Evolutionary conservation across 2,329 filamentous ascomycete species (phyloP), one percentile per base, ranked within the genome.

Genomic region (Pseudocercospora pini-densiflorae): DNA sequence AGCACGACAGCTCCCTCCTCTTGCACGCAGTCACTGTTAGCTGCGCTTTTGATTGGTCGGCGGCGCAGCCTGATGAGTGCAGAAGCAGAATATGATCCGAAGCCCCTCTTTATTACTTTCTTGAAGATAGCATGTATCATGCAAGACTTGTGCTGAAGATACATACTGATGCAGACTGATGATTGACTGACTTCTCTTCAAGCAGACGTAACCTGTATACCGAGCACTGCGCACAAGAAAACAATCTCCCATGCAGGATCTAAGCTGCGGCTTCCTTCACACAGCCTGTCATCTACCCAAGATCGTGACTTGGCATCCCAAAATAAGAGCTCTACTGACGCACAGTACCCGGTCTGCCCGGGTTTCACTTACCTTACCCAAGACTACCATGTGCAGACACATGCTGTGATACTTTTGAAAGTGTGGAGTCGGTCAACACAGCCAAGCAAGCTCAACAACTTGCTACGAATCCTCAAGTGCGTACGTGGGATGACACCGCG

Each of bases 401-500:
- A 51, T 21, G 47, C 47, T 21, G 47, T 51, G 47, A 24, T 51
- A 21, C 47, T 51, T 51, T 23, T 4, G 6, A 51, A 51, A 31
- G 29, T 51, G 47, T 51, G 47, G 47, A 51, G 47, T 51, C 47
- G 47, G 21, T 51, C 47, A 12, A 51, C 47, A 51, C 47, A 5
- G 47, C 47, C 47, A 51, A 51, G 47, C n/a, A n/a, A 51, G 47
- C 47, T 51, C 47, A 51, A 51, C 21, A 19, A 51, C 47, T 51
- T 51, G 40, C n/a, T 51, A 23, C 10, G 47, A 12, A 12, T 21
- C 47, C n/a, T 21, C n/a, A 51, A 51, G 47, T n/a, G 16, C 43
- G 19, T 45, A 2, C 16, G 21, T 51, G 47, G 29, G 29, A 31
- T 31, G 29, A 51, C 47, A 51, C 47, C 10, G 47, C 47, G 10